Evolutionary conservation across 2,329 filamentous ascomycete species (phyloP).

Genomic region (Mollisiaceae sp.): DNA sequence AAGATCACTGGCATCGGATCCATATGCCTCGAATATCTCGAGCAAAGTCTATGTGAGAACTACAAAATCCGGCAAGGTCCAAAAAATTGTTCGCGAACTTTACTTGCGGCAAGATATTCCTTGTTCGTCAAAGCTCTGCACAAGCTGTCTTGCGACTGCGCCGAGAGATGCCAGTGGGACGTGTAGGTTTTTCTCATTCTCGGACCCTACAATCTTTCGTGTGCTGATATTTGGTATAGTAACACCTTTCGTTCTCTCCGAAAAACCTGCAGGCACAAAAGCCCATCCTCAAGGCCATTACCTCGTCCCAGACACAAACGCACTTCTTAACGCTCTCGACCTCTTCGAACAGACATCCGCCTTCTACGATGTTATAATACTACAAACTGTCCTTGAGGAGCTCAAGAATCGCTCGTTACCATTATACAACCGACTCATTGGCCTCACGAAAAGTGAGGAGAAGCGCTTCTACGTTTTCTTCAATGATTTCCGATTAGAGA

Average conservation of each 20-base stretch:
- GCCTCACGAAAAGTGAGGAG: slow-evolving; percentile 91
- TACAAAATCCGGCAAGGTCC: slow-evolving; percentile 93
- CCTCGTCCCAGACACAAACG: slow-evolving; percentile 94
- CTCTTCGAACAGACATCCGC: slow-evolving; percentile 90
- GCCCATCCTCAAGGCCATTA: slow-evolving; percentile 88
- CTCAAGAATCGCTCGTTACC: slow-evolving; percentile 91
- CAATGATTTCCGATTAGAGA: slow-evolving; percentile 96
- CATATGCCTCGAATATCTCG: slow-evolving; percentile 74
- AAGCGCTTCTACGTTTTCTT: slow-evolving; percentile 99
- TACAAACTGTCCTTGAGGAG: slow-evolving; percentile 96
- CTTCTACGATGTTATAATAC: slow-evolving; percentile 95
- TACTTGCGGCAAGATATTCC: slow-evolving; percentile 97
- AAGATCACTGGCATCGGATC: slow-evolving; percentile 57
- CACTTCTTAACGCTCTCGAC: slow-evolving; percentile 94
- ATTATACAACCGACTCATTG: slow-evolving; percentile 90
- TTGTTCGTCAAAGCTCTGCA: slow-evolving; percentile 91
- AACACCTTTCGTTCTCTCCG: slow-evolving; percentile 84
- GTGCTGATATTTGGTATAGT: slow-evolving; percentile 52
- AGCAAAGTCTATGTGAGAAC: slow-evolving; percentile 97
- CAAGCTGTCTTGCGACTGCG: slow-evolving; percentile 72
- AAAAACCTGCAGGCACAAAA: slow-evolving; percentile 83
- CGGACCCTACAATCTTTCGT: neutral
- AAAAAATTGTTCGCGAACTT: slow-evolving; percentile 97
- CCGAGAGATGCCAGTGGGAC: slow-evolving; percentile 80
- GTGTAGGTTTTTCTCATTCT: slow-evolving; percentile 54